Conservation (phyloP, 139 green algal species). For the Chlamydomonas applanata region DNA sequence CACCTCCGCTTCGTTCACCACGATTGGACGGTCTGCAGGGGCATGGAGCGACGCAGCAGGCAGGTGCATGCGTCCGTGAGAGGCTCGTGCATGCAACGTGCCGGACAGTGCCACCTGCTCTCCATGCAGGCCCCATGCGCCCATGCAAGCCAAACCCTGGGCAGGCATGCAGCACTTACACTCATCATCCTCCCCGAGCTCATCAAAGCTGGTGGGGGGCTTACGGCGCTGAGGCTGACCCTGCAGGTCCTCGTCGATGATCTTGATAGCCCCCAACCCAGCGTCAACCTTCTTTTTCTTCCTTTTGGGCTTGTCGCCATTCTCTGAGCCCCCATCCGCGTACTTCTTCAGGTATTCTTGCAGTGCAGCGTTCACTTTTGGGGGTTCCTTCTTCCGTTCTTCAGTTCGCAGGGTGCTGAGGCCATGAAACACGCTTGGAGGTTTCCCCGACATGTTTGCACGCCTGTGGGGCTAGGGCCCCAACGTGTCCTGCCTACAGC, state of each 20-base stretch:
- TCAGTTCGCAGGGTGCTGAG: slow-evolving; percentile 32
- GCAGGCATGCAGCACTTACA: background rate
- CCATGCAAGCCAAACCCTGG: too few relatives aligned
- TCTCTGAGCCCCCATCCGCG: slow-evolving; percentile 10
- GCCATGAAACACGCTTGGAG: slow-evolving; percentile 39
- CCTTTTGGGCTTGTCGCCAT: background rate
- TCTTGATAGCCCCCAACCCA: slow-evolving; percentile 32
- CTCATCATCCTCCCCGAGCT: background rate
- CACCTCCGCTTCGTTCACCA: slow-evolving; percentile 72
- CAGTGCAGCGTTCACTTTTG: slow-evolving; percentile 13
- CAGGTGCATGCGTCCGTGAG: too few relatives aligned
- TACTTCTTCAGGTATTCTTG: slow-evolving; percentile 53
- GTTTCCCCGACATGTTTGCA: slow-evolving; percentile 10
- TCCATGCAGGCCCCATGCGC: background rate
- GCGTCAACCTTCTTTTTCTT: slow-evolving; percentile 34
- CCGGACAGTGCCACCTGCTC: too few relatives aligned
- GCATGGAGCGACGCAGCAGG: background rate
- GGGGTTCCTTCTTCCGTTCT: slow-evolving; percentile 37
- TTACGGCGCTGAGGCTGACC: background rate
- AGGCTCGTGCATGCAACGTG: too few relatives aligned
- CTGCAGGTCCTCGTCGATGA: slow-evolving; percentile 63
- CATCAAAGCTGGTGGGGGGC: slow-evolving; percentile 39
- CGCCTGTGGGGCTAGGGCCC: too few relatives aligned
- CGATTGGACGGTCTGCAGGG: slow-evolving; percentile 48
- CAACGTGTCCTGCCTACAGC: too few relatives aligned